These are phyloP conservation scores for Trichophyton schoenleinii DNA, from an alignment of 2,329 filamentous ascomycete species.

Conservation along the genomic window DNA sequence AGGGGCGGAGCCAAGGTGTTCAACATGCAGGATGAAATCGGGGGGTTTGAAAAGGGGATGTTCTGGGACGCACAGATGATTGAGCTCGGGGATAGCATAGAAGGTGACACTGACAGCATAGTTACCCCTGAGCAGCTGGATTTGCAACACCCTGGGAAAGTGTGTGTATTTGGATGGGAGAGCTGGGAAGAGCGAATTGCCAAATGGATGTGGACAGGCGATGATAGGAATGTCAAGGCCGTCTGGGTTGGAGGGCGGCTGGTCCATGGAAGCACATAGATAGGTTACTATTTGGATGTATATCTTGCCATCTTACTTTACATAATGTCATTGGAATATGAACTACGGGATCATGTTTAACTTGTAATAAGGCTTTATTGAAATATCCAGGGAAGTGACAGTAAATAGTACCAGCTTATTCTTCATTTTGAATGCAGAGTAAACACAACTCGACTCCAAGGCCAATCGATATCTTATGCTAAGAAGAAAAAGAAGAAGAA, in stretches of 20 bases:
- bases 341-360: too few species aligned
- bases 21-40: constrained; percentile 58
- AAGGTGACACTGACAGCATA: constrained; percentile 2
- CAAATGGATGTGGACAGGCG: constrained; percentile 91
- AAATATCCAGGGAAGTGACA: too few species aligned
- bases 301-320: neutral
- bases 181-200: constrained; percentile 72
- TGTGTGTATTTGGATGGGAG: constrained; percentile 88
- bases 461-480: too few species aligned
- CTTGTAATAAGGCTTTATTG: too few species aligned
- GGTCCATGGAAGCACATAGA: constrained; percentile 46
- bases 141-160: constrained; percentile 42
- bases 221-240: constrained; percentile 75
- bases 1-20: constrained; percentile 75
- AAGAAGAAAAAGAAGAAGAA: too few species aligned
- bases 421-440: too few species aligned
- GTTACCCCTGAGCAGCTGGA: constrained; percentile 16
- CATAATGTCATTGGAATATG: neutral
- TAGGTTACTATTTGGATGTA: too few species aligned
- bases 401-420: too few species aligned
- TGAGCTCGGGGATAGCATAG: constrained; percentile 41
- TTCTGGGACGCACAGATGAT: constrained; percentile 86
- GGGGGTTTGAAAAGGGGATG: constrained; percentile 74
- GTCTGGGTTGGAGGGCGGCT: constrained; percentile 82
- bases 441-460: too few species aligned